Evolutionary conservation across 1,139 yeast genomes (phyloP), one percentile per base, ranked within the genome.

Genomic region (Kurtzmaniella quercitrusa): DNA sequence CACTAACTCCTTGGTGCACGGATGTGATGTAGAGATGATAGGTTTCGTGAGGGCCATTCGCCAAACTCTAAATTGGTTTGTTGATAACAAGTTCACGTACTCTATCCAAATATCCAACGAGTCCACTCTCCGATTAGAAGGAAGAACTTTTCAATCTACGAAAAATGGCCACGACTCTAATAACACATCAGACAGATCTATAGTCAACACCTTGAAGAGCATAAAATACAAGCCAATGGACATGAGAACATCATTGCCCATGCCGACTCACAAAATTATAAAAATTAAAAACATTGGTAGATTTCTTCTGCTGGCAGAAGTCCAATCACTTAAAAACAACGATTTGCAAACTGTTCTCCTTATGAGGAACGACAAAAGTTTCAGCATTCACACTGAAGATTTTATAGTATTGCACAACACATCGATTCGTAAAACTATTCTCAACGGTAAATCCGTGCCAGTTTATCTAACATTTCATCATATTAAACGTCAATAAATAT

Each of bases 371-470:
- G 66, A 61, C 42, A 23, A 42, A 2, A 42, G 56, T 34, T 48
- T 59, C 22, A 28, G 42, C n/a, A 34, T 48, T 5, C 11, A 22
- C 2, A 18, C 9, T 1, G 33, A 36, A 23, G 50, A 47, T 26
- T 36, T 41, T 14, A n/a, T 47, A 3, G 38, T 39, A 2, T 30
- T 47, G 26, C 36, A 30, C 11, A 26, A 26, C n/a, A 11, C 9
- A 3, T 26, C 30, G n/a, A 26, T 14, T 5, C 4, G 32, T 18
- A 28, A 42, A 42, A 17, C 17, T 22, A 15, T 36, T 37, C 33
- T 43, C 47, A 47, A 46, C 53, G 50, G 58, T 57, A 56, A 58
- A 59, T 54, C 66, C 71, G 66, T 68, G 68, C 71, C 75, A 69
- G 75, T 75, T 26, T 5, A 11, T 26, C 14, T 26, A 26, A 9